Evolutionary conservation across 768 basidiomycete genomes (phyloP), one percentile per base, ranked within the genome.

Genomic region (Auricularia auricula-judae): DNA sequence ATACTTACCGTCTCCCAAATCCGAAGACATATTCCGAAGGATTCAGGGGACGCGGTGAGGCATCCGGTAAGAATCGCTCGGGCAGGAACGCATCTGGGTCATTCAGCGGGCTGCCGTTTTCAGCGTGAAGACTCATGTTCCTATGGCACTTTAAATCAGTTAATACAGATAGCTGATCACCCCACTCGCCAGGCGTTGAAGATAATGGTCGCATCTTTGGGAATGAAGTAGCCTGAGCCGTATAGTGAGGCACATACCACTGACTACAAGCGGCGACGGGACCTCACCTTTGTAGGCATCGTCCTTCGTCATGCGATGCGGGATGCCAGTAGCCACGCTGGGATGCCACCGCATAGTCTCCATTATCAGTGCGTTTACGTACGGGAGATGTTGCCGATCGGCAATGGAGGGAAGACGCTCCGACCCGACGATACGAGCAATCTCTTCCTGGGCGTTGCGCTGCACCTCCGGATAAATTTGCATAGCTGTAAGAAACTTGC

Each of bases 361-460:
- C 11, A 72, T 84, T 72, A 86, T 76, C 68, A 86, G 81, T 8
- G 82, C 82, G 65, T 77, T 81, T 64, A 85, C 72, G 71, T 84
- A 86, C 47, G 82, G 81, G 63, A 86, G 74, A 59, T 77, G 75
- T 0, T 64, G 64, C 2, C 71, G 66, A 64, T 79, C 79, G 18
- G 67, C 71, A 36, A 76, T 67, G 4, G 65, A 69, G 1, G 79
- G 79, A n/a, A 81, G 68, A 3, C 76, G 69, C 11, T 68, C 72
- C 3, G 63, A 63, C 0, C 74, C 74, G 29, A 76, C 65, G 5
- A 76, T 74, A 5, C 67, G 34, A 54, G 79, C 79, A 10, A 81
- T 66, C 64, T 80, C 78, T 0, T 67, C 71, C 65, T 78, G 77
- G 5, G 74, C 76, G n/a, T 69, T 70, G 42, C 66, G 67, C 63